Evolutionary conservation across 2,329 filamentous ascomycete genomes (phyloP).

Genomic region (Colletotrichum echinochloae): DNA sequence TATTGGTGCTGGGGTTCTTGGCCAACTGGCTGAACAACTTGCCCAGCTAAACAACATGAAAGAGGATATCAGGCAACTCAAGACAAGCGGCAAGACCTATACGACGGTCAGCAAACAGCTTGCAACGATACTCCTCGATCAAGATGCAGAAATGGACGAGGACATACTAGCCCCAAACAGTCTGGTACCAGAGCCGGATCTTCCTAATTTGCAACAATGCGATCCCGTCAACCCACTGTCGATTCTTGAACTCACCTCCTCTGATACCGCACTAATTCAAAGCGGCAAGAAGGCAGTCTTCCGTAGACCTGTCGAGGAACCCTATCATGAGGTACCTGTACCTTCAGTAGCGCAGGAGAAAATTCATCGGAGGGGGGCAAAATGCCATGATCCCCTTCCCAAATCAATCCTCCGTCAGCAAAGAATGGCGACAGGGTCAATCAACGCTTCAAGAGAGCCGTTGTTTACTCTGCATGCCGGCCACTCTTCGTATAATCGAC

Average conservation of each 20-base stretch:
- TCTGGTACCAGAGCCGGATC: background rate
- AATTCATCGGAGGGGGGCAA: background rate
- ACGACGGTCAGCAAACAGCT: background rate
- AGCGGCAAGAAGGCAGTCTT: constrained; percentile 15
- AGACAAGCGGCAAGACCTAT: constrained; percentile 3
- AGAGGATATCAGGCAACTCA: constrained; percentile 6
- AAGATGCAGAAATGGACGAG: background rate
- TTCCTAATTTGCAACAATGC: constrained; percentile 7
- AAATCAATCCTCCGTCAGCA: constrained; percentile 2
- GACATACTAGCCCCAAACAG: background rate
- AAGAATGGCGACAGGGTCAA: background rate
- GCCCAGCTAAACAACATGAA: background rate
- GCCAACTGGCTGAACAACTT: constrained; percentile 26
- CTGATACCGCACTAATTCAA: background rate
- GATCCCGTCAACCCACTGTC: background rate
- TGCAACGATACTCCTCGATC: background rate
- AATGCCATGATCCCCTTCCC: background rate
- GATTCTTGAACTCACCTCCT: constrained; percentile 4
- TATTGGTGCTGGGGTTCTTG: background rate
- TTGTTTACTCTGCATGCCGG: background rate
- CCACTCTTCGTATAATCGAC: constrained; percentile 19
- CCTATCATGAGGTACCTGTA: background rate
- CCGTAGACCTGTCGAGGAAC: constrained; percentile 24
- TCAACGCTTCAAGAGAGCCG: background rate
- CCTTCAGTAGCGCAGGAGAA: constrained; percentile 21